Base-by-base conservation (phyloP, 352 stramenopile genomes). In the Phytophthora pisi region DNA sequence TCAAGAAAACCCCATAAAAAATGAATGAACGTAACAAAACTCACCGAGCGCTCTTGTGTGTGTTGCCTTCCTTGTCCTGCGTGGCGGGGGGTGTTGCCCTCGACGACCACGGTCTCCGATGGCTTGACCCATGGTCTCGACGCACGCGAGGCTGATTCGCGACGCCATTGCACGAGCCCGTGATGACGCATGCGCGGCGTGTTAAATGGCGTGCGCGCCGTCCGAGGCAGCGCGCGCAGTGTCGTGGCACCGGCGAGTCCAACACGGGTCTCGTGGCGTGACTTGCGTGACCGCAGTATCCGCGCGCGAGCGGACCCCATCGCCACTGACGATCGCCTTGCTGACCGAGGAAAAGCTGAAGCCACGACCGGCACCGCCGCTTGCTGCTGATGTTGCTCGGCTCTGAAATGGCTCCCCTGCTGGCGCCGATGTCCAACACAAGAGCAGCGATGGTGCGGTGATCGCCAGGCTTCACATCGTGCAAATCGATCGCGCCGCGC, bases 381-480 rank as follows among this genome's bases (percentile, higher is more conserved):
- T 13, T 20, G 20, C 30, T 34, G 30, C 30, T 34, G 1, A 34
- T 15, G 31, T 10, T 11, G 31, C 31, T 38, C 31, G 11, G 9
- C 30, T 6, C 9, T 34, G 28, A 54, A 59, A 66, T 66, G 58
- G 58, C 28, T 60, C 26, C 47, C 42, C 20, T 20, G 20, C 55
- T 34, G 51, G 51, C n/a, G 31, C 51, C 18, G 52, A 43, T 68
- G 61, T 68, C 61, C 61, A 68, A 59, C 61, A 63, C 7, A 7
- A 38, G 31, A 38, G 31, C 5, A n/a, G 28, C 30, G 28, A 4
- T 18, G 26, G 13, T 26, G 5, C 34, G 23, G 51, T 68, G 50
- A 60, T 68, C 61, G 61, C 47, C 61, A 68, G 61, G 53, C 61
- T 68, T 64, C 61, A 68, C 43, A 57, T 52, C 54, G n/a, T 58